Conservation (phyloP, 306 rosid species). For the Benincasa hispida region DNA sequence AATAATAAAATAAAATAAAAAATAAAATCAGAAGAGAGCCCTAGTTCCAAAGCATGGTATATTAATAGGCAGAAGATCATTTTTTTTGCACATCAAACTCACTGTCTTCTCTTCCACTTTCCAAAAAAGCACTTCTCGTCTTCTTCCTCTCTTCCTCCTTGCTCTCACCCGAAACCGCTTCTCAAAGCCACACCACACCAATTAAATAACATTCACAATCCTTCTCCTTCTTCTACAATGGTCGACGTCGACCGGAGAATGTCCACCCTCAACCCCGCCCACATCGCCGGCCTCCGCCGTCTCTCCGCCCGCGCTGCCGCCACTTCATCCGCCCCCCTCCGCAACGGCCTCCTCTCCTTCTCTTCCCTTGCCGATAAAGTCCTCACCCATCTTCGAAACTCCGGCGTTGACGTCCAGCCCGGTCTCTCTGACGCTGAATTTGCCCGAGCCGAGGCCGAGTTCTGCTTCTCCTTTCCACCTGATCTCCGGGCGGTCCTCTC, state of each 20-base stretch:
- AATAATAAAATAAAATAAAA: too few relatives aligned
- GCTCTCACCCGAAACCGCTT: too few relatives aligned
- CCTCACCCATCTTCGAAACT: slow-evolving; percentile 57
- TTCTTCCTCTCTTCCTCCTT: slow-evolving; percentile 1
- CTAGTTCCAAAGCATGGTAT: slow-evolving; percentile 21
- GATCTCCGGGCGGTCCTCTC: slow-evolving; percentile 85
- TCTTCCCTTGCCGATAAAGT: slow-evolving; percentile 57
- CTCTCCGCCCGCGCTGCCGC: slow-evolving; percentile 91
- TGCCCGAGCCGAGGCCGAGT: slow-evolving; percentile 90
- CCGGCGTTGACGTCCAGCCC: slow-evolving; percentile 50
- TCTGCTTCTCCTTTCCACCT: slow-evolving; percentile 77
- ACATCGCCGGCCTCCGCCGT: slow-evolving; percentile 83
- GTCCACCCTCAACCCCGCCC: slow-evolving; percentile 90
- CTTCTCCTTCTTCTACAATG: slow-evolving; percentile 22
- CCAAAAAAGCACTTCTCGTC: not conserved
- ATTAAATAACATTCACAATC: not conserved
- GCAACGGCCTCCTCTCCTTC: slow-evolving; percentile 68
- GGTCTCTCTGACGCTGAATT: slow-evolving; percentile 80
- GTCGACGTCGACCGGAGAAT: slow-evolving; percentile 97
- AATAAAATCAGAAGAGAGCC: slow-evolving; percentile 16
- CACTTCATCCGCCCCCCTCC: slow-evolving; percentile 21
- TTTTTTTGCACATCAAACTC: not conserved
- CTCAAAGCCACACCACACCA: not conserved
- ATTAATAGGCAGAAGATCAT: slow-evolving; percentile 23
- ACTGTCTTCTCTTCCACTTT: not conserved